Percentiles rank a stretch among this genome's conserved stretches.
Evolutionary conservation across 768 basidiomycete genomes (phyloP).

Genomic region (Lentinula edodes): DNA sequence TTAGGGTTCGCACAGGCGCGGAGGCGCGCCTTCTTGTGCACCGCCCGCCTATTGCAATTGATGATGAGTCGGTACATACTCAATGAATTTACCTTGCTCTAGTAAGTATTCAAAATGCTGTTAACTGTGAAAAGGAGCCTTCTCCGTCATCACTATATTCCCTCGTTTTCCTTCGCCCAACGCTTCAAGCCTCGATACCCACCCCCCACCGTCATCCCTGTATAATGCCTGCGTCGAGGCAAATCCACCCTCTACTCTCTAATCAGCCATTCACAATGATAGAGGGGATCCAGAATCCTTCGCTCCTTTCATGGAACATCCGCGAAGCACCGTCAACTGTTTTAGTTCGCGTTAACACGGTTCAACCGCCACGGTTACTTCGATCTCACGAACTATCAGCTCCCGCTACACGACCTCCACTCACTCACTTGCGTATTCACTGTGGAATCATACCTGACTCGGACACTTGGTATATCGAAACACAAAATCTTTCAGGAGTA

Average conservation of each 20-base stretch:
- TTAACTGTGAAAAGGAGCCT: not conserved
- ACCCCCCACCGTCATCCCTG: too few relatives aligned
- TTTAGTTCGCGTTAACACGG: not conserved
- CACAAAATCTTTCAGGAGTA: conserved; percentile 37
- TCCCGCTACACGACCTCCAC: conserved; percentile 36
- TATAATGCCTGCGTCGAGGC: not conserved
- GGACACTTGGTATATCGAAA: conserved; percentile 34
- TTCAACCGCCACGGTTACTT: not conserved
- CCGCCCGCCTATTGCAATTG: not conserved
- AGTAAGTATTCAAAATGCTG: not conserved
- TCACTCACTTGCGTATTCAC: conserved; percentile 29
- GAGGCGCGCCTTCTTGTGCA: not conserved
- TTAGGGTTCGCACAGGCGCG: not conserved
- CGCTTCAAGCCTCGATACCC: not conserved
- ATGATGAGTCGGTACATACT: not conserved
- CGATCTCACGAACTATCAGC: not conserved
- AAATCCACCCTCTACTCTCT: not conserved
- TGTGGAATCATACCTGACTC: conserved; percentile 41
- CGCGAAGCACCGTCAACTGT: not conserved
- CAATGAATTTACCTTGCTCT: not conserved
- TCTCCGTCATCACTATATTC: not conserved
- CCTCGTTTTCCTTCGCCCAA: not conserved
- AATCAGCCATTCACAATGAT: not conserved
- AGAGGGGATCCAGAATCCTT: not conserved
- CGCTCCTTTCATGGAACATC: not conserved